Base-by-base conservation (phyloP, 495 filamentous ascomycete genomes). In the Schizothecium vesticola region DNA sequence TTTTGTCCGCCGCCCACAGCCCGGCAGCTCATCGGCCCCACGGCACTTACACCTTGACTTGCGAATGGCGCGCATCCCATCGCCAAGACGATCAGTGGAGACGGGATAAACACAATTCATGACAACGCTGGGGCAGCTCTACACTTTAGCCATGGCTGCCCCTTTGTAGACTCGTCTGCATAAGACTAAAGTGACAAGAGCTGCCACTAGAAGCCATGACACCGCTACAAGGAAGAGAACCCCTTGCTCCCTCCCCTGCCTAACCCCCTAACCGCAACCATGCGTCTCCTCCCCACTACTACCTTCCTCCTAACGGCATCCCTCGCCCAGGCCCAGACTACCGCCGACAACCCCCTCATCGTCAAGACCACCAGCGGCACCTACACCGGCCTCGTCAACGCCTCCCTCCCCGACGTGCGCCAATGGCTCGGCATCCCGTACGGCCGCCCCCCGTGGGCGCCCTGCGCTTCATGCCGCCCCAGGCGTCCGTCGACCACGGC, bases 401-500 rank as follows among this genome's bases (percentile, higher is more conserved):
- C 69, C 3, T 26, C 51, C 22, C 55, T 51, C 8, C 16, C 64
- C 9, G 36, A 64, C 12, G 73, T 73, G 6, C 61, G 64, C 21
- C 69, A 72, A 57, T 89, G 86, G 72, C 79, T 87, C 9, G 86
- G 84, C 9, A 83, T 88, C 4, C 83, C 85, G 0, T 87, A 85
- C 71, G 86, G 82, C 1, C 76, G 80, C 26, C 80, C 81, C 83
- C 84, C 0, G 66, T 85, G 2, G 83, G 82, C 0, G 60, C 76
- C 43, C 74, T 85, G 7, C 77, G 86, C 1, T 87, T 87, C 70
- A 61, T 64, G 64, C 67, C 74, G 1, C 74, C 74, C 36, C 33
- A 56, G 33, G 9, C 86, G 85, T 86, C 63, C 86, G 82, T 12
- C 89, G 85, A 7, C 88, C 86, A 31, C 90, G 78, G 64, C 88